Percentiles rank a stretch among this genome's conserved stretches.
These are phyloP conservation scores for Raddia distichophylla DNA, from an alignment of 176 grass and related monocot species.

Conservation along the genomic window DNA sequence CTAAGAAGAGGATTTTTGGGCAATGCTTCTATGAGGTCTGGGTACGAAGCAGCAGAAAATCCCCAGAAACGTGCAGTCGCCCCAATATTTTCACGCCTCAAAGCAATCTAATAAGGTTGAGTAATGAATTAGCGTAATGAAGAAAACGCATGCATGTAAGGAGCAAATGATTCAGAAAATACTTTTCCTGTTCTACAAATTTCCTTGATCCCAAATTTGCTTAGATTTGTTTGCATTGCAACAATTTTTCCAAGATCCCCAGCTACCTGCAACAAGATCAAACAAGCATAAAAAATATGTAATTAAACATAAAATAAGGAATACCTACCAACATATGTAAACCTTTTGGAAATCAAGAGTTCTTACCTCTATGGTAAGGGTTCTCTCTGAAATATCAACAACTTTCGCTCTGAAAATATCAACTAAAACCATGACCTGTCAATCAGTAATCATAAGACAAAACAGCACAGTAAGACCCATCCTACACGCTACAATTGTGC, in stretches of 20 bases:
- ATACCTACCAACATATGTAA: constrained; percentile 17
- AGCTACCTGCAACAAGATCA: constrained; percentile 62
- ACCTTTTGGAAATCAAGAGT: neutral
- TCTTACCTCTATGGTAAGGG: constrained; percentile 81
- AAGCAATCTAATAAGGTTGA: constrained; percentile 72
- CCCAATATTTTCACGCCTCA: constrained; percentile 90
- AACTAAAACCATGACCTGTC: constrained; percentile 90
- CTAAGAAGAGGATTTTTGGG: constrained; percentile 55
- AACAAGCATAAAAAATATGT: constrained; percentile 37
- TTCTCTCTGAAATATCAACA: constrained; percentile 87
- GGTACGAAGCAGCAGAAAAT: constrained; percentile 95
- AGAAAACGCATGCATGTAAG: constrained; percentile 26
- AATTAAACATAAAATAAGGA: constrained; percentile 12
- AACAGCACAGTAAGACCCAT: constrained; percentile 2
- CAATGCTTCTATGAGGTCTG: constrained; percentile 60
- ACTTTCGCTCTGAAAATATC: constrained; percentile 97
- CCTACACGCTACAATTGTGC: neutral
- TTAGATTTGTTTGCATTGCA: constrained; percentile 74
- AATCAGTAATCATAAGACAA: constrained; percentile 42
- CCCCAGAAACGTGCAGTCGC: constrained; percentile 92
- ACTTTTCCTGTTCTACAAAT: constrained; percentile 94
- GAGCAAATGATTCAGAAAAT: constrained; percentile 32
- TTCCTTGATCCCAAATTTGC: constrained; percentile 91
- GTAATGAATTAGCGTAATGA: constrained; percentile 24
- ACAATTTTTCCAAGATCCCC: constrained; percentile 96